Conservation (phyloP, 176 grass and related monocot genomes). For the Oryza longistaminata region DNA sequence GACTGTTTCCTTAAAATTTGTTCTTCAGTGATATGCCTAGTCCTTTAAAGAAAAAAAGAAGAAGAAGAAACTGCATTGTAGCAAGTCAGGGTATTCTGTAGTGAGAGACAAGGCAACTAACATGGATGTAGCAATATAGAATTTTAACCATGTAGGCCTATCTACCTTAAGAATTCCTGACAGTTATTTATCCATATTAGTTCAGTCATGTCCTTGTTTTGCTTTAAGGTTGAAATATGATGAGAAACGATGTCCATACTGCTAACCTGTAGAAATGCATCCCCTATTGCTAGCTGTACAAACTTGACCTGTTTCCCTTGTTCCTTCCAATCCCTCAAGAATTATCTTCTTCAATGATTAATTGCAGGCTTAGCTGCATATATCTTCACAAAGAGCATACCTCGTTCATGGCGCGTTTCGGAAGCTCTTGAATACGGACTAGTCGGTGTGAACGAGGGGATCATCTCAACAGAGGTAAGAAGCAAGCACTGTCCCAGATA, state of each 20-base stretch:
- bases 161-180: neutral
- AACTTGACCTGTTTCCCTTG: neutral
- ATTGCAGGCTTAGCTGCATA: slow-evolving; percentile 90
- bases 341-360: slow-evolving; percentile 10
- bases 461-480: slow-evolving; percentile 87
- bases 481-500: neutral
- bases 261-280: slow-evolving; percentile 3
- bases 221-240: neutral
- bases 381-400: slow-evolving; percentile 88
- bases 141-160: neutral
- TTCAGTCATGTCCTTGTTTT: neutral
- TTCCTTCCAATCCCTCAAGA: neutral
- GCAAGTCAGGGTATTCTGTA: neutral
- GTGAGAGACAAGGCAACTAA: neutral
- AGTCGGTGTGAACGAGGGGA: slow-evolving; percentile 89
- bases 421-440: slow-evolving; percentile 94
- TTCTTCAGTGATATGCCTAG: neutral
- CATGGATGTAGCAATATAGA: neutral
- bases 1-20: neutral
- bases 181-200: neutral
- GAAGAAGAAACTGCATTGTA: neutral
- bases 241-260: neutral
- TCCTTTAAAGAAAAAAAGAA: neutral
- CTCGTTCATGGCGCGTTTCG: slow-evolving; percentile 89
- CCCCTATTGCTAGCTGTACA: neutral